A percentile compares a stretch with the other conserved stretches of the same genome.
Conservation (phyloP, 2,329 filamentous ascomycete genomes). For the Penicillium sp. region DNA sequence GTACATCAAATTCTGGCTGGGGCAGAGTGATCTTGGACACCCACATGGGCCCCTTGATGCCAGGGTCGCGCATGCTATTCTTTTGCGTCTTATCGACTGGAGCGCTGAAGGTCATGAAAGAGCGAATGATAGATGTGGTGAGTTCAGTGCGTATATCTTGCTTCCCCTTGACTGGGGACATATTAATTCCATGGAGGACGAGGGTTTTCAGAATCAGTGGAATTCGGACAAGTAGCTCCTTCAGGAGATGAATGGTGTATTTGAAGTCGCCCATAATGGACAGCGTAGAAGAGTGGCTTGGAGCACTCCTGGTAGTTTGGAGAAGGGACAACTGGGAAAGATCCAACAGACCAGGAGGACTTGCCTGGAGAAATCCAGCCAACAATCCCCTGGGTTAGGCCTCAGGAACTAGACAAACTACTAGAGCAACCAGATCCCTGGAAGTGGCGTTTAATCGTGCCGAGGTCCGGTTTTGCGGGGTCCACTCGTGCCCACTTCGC, state of each 20-base stretch:
- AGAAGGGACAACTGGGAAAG: not conserved
- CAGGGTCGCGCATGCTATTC: constrained; percentile 63
- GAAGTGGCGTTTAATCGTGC: constrained; percentile 18
- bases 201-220: constrained; percentile 50
- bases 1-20: constrained; percentile 54
- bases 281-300: not conserved
- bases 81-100: constrained; percentile 67
- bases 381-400: not conserved
- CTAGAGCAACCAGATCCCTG: constrained; percentile 23
- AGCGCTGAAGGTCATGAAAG: constrained; percentile 57
- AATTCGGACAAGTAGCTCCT: constrained; percentile 43
- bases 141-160: constrained; percentile 78
- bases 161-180: constrained; percentile 73
- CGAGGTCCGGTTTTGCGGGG: constrained; percentile 20
- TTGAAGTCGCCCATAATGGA: constrained; percentile 32
- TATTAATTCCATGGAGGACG: constrained; percentile 56
- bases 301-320: not conserved
- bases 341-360: not conserved
- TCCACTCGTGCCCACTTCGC: not conserved
- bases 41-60: constrained; percentile 81
- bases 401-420: not conserved
- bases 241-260: constrained; percentile 36
- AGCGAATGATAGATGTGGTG: constrained; percentile 71
- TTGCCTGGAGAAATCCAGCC: not conserved
- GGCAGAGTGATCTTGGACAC: constrained; percentile 70